Evolutionary conservation across 352 stramenopile species (phyloP), one percentile per base, ranked within the genome.

Genomic region (Nothophytophthora sp.): DNA sequence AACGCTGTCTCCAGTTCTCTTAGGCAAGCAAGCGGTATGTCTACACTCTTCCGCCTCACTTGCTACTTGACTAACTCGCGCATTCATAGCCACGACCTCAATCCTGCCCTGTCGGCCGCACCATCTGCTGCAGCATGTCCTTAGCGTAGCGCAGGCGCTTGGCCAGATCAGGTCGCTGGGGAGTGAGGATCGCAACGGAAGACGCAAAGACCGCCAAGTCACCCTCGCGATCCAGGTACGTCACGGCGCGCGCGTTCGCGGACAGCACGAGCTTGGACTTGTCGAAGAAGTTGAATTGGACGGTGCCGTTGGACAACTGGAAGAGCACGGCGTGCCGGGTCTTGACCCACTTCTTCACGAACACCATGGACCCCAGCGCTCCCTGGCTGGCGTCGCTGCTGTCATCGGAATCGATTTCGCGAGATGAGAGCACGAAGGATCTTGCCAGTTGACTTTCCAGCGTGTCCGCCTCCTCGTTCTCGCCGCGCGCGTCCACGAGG

Each of bases 261-360:
- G 92, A 97, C 30, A 99, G 72, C 35, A 99, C 63, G 4, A 99
- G 79, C 64, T 99, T 97, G 11, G 96, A 98, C 34, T 90, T 70
- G 67, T 99, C 97, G 50, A 97, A 98, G 61, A 99, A 99, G 32
- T 98, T 92, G 39, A 96, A 91, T 70, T 98, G 91, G 29, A 98
- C 88, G 24, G 93, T 98, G 44, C 93, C 75, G 72, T 99, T 98
- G 19, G 93, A 98, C 23, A 99, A 70, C 42, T 96, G 91, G 64
- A 99, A 99, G 4, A 99, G 81, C 63, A 99, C 96, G 2, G 97
- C 96, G 60, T 99, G 96, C 36, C 96, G 96, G 19, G 97, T 99
- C 49, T 97, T 96, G 58, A 99, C 84, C 96, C 96, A 99, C 67
- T 99, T 99, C 62, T 98, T 98, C 34, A 99, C 80, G 59, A 94